Conservation (phyloP, 192 early-diverging fungal species). For the Linnemannia elongata region DNA sequence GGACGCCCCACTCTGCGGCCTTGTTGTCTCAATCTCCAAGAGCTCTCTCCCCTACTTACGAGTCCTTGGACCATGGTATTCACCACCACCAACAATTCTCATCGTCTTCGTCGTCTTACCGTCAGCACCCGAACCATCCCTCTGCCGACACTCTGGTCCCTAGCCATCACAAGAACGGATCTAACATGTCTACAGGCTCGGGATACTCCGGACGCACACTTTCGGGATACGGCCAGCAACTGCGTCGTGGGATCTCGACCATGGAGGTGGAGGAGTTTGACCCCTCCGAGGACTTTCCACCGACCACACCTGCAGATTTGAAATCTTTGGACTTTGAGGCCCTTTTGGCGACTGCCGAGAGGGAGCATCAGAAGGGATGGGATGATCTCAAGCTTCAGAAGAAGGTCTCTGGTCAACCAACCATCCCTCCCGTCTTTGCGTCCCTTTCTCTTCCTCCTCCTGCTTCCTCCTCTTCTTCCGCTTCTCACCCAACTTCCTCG, state of each 20-base stretch:
- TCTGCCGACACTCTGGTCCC: conserved; percentile 35
- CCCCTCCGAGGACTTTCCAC: conserved; percentile 20
- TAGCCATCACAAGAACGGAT: conserved; percentile 36
- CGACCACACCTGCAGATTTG: conserved; percentile 35
- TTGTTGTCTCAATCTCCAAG: conserved; percentile 14
- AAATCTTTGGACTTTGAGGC: conserved; percentile 45
- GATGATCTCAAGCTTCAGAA: conserved; percentile 38
- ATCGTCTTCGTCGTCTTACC: not conserved
- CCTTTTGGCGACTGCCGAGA: conserved; percentile 38
- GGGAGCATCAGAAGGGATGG: conserved; percentile 42
- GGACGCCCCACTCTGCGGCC: conserved; percentile 17
- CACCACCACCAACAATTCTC: conserved; percentile 18
- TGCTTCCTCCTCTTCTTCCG: not conserved
- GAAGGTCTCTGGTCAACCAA: not conserved
- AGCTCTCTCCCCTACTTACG: not conserved
- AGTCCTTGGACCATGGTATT: not conserved
- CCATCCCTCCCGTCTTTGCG: not conserved
- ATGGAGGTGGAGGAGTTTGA: conserved; percentile 37
- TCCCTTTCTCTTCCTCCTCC: not conserved
- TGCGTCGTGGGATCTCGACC: conserved; percentile 2
- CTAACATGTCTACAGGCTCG: conserved; percentile 27
- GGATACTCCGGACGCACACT: conserved; percentile 26
- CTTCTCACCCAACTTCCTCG: not conserved
- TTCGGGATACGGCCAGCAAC: conserved; percentile 5
- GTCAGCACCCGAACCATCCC: conserved; percentile 19